Conservation (phyloP, 768 basidiomycete species). For the Russula foetens region DNA sequence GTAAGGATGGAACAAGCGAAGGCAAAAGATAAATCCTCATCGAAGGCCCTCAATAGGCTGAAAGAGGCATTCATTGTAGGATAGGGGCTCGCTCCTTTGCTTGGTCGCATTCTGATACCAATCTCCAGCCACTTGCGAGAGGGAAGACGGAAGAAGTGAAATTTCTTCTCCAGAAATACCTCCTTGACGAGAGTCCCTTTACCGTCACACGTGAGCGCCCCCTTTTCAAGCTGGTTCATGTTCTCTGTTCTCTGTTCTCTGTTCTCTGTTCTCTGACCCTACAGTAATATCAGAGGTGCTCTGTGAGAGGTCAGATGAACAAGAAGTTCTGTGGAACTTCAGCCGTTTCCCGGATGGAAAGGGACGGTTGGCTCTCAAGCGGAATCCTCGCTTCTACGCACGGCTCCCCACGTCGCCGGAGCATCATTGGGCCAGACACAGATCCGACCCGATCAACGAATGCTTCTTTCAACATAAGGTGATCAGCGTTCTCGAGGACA, state of each 20-base stretch:
- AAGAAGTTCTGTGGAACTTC: constrained; percentile 15
- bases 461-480: too few relatives aligned
- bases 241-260: too few relatives aligned
- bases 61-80: background rate
- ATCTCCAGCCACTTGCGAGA: background rate
- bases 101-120: background rate
- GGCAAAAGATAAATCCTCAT: background rate
- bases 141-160: background rate
- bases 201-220: background rate
- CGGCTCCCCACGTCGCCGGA: background rate
- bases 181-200: background rate
- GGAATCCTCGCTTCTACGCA: constrained; percentile 11
- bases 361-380: constrained; percentile 1
- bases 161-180: background rate
- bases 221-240: background rate
- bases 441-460: too few relatives aligned
- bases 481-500: too few relatives aligned
- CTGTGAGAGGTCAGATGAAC: background rate
- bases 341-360: background rate
- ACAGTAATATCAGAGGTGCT: background rate
- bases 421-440: too few relatives aligned
- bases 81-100: background rate
- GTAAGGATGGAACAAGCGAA: background rate
- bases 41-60: background rate
- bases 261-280: too few relatives aligned